These are phyloP conservation scores for Daldinia grandis DNA, from an alignment of 495 filamentous ascomycete genomes.

Conservation along the genomic window DNA sequence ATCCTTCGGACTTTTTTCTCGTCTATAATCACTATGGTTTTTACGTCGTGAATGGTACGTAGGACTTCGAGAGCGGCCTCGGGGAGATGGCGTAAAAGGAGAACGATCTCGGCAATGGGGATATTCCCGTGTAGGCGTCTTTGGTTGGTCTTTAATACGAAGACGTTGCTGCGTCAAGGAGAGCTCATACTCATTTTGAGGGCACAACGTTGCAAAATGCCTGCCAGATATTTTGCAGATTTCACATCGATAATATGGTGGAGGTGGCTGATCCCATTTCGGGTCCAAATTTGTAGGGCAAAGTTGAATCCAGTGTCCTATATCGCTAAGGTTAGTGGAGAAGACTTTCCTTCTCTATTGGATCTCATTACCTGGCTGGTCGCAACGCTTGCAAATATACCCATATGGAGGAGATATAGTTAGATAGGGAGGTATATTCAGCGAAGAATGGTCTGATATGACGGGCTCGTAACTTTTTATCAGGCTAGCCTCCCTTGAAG, in stretches of 20 bases:
- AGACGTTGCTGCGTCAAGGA: constrained; percentile 46
- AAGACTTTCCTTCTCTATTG: background rate
- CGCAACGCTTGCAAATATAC: constrained; percentile 52
- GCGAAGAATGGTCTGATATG: background rate
- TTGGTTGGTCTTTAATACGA: background rate
- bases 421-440: background rate
- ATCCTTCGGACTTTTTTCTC: constrained; percentile 5
- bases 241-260: constrained; percentile 47
- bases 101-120: constrained; percentile 1
- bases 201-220: constrained; percentile 50
- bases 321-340: constrained; percentile 24
- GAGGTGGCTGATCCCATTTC: constrained; percentile 41
- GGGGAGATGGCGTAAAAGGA: constrained; percentile 1
- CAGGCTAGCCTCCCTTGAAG: background rate
- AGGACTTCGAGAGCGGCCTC: constrained; percentile 15
- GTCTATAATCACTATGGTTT: constrained; percentile 1
- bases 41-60: background rate
- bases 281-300: constrained; percentile 57
- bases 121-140: background rate
- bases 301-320: constrained; percentile 51
- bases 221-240: constrained; percentile 44
- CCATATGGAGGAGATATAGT: background rate
- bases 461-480: background rate
- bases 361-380: constrained; percentile 42
- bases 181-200: constrained; percentile 35